Conservation (phyloP, 345 rosid genomes). For the Citrus trifoliata region DNA sequence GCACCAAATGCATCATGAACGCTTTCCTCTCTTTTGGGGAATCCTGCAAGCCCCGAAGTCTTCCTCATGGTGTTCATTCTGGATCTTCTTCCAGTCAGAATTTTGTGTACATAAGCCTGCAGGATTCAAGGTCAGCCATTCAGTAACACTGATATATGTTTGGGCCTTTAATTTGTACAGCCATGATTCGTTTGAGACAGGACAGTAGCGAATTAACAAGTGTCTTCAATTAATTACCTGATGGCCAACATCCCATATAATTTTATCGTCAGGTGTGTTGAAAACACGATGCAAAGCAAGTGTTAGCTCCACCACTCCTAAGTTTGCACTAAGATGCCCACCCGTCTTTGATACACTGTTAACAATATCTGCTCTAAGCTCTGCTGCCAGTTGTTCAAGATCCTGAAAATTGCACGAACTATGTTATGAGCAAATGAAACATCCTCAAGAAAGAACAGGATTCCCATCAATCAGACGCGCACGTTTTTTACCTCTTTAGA, state of each 20-base stretch:
- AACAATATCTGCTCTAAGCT: constrained; percentile 60
- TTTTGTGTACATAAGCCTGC: constrained; percentile 75
- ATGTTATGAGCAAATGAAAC: background rate
- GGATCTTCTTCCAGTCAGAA: constrained; percentile 72
- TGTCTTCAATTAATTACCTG: constrained; percentile 37
- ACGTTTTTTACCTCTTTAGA: constrained; percentile 38
- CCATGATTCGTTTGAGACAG: background rate
- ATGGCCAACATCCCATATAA: constrained; percentile 83
- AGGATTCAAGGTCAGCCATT: constrained; percentile 2
- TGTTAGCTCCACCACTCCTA: constrained; percentile 65
- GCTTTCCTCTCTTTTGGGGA: constrained; percentile 77
- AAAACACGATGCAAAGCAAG: constrained; percentile 66
- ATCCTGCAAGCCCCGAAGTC: constrained; percentile 73
- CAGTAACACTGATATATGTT: background rate
- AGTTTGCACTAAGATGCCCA: constrained; percentile 68
- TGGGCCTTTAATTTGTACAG: background rate
- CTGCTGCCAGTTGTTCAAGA: constrained; percentile 64
- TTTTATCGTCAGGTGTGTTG: constrained; percentile 62
- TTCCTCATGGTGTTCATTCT: constrained; percentile 65
- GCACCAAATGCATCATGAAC: constrained; percentile 63
- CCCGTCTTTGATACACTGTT: constrained; percentile 53
- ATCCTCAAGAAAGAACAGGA: background rate
- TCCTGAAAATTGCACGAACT: constrained; percentile 31
- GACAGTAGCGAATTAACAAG: background rate
- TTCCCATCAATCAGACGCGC: background rate